Conservation (phyloP, 495 filamentous ascomycete species). For the Chaetomium cochliodes region DNA sequence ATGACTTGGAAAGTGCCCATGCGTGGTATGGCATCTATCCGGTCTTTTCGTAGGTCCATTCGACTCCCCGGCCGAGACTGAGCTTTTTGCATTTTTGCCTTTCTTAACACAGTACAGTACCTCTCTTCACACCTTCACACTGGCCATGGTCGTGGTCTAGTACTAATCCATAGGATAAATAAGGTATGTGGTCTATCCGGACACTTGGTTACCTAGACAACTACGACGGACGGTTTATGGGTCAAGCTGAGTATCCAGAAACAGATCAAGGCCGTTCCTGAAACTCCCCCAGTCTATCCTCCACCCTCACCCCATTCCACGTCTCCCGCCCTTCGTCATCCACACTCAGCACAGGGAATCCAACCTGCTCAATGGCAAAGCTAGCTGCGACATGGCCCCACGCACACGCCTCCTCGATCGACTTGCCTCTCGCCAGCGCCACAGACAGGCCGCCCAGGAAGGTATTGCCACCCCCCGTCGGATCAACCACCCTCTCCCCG, state of each 20-base stretch:
- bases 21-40: background rate
- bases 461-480: conserved; percentile 93
- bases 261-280: conserved; percentile 29
- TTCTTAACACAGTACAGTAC: background rate
- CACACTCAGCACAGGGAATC: conserved; percentile 63
- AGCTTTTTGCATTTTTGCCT: background rate
- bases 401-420: conserved; percentile 65
- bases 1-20: background rate
- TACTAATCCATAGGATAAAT: background rate
- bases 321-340: conserved; percentile 59
- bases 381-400: conserved; percentile 85
- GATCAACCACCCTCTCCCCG: conserved; percentile 70
- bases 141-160: background rate
- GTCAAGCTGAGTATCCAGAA: background rate
- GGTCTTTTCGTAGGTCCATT: conserved; percentile 1
- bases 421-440: conserved; percentile 63
- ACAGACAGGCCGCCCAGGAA: conserved; percentile 85
- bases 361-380: conserved; percentile 92
- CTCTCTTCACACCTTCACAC: background rate
- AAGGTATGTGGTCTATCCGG: background rate
- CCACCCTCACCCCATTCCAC: conserved; percentile 70
- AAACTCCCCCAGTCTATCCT: conserved; percentile 56
- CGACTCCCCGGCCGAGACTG: background rate
- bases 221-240: too few species aligned
- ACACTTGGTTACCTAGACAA: too few species aligned